Conservation (phyloP, 164 flowering plant species). For the Stephania cephalantha region DNA sequence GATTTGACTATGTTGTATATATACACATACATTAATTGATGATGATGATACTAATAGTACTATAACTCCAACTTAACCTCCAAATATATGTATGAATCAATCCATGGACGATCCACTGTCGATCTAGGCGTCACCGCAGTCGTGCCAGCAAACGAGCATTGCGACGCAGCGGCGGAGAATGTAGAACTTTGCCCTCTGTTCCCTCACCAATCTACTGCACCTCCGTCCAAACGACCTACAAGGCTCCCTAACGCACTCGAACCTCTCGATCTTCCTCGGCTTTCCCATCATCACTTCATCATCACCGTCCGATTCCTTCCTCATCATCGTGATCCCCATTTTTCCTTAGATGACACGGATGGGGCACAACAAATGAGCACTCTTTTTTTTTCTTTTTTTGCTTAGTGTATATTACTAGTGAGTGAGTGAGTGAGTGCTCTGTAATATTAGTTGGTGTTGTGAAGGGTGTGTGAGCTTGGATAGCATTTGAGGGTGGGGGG, state of each 20-base stretch:
- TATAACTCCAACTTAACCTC: background rate
- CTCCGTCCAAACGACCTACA: constrained; percentile 51
- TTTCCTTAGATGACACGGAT: no score
- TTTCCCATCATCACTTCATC: background rate
- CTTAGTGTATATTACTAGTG: background rate
- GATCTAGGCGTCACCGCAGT: constrained; percentile 25
- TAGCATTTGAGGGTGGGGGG: background rate
- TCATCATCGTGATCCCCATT: background rate
- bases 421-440: background rate
- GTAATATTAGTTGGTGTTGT: background rate
- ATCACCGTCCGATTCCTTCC: background rate
- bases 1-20: constrained; percentile 7
- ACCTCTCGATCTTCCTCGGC: constrained; percentile 1
- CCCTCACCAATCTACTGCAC: constrained; percentile 57
- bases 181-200: constrained; percentile 68
- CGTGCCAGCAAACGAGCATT: constrained; percentile 67
- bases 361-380: background rate
- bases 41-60: no score
- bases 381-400: background rate
- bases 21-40: background rate
- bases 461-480: no score
- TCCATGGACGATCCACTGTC: background rate
- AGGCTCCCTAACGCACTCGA: constrained; percentile 21
- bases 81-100: no score
- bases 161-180: constrained; percentile 65